Evolutionary conservation across 805 yeast genomes (phyloP).

Genomic region (Barnettozyma californica): DNA sequence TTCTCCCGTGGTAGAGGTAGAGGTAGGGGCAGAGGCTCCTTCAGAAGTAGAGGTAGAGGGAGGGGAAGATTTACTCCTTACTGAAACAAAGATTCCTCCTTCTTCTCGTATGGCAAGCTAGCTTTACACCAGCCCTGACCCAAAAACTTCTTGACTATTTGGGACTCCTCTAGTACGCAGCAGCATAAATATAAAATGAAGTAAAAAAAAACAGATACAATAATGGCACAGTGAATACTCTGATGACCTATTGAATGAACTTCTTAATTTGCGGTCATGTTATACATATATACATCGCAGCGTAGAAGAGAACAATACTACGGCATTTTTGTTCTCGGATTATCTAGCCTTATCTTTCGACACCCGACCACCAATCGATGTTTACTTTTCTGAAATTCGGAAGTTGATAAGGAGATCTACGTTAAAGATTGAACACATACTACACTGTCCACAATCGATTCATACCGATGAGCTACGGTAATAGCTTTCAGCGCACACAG

Average conservation of each 20-base stretch:
- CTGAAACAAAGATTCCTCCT: slow-evolving; percentile 15
- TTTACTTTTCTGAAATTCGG: neutral
- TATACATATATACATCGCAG: neutral
- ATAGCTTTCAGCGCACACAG: slow-evolving; percentile 1
- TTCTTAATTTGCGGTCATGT: neutral
- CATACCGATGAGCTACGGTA: slow-evolving; percentile 1
- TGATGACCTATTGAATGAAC: neutral
- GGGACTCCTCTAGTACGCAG: neutral
- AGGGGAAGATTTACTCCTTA: slow-evolving; percentile 44
- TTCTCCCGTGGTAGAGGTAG: slow-evolving; percentile 43
- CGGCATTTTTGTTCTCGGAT: too few species aligned
- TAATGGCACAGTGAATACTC: neutral
- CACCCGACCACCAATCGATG: neutral
- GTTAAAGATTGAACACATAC: neutral
- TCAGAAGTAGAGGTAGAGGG: slow-evolving; percentile 30
- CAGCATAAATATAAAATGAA: neutral
- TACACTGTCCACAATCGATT: neutral
- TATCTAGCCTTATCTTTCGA: neutral
- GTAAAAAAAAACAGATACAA: neutral
- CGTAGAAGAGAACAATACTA: too few species aligned
- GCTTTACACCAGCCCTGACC: neutral
- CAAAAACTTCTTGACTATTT: neutral
- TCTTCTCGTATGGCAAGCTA: neutral
- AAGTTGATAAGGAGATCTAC: neutral
- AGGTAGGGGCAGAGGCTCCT: slow-evolving; percentile 43